phyloP scores from a whole-genome alignment of 192 early-diverging fungal species.

The Dimargaris xerosporica region DNA sequence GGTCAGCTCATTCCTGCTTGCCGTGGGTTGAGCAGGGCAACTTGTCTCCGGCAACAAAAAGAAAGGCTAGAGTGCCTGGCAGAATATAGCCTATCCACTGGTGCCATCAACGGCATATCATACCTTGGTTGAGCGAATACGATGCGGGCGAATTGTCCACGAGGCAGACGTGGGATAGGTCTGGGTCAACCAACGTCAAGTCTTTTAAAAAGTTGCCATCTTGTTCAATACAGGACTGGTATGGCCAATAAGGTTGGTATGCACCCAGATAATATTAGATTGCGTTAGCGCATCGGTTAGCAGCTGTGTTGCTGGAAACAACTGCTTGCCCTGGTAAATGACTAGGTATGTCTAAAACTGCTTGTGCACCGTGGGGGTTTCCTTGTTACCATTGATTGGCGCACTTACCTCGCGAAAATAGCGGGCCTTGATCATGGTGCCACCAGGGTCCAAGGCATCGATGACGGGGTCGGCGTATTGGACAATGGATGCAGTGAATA shows the following conservation, averaged over 20 bases:
- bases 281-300: background rate
- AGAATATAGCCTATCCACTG: background rate
- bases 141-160: conserved; percentile 71
- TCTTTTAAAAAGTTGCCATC: conserved; percentile 68
- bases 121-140: conserved; percentile 61
- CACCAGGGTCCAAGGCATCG: conserved; percentile 65
- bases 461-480: conserved; percentile 94
- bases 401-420: conserved; percentile 62
- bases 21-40: background rate
- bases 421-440: conserved; percentile 48
- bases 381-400: background rate
- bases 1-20: background rate
- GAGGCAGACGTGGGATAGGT: conserved; percentile 65
- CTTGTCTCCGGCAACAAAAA: background rate
- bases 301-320: background rate
- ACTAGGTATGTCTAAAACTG: background rate
- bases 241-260: background rate
- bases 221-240: conserved; percentile 50
- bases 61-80: background rate
- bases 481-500: conserved; percentile 81
- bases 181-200: conserved; percentile 51
- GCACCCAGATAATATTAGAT: conserved; percentile 8
- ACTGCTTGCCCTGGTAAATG: background rate
- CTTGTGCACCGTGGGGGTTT: background rate
- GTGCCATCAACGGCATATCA: background rate